Conservation (phyloP, 169 alveolate species). For the Plasmodium yoelii region DNA sequence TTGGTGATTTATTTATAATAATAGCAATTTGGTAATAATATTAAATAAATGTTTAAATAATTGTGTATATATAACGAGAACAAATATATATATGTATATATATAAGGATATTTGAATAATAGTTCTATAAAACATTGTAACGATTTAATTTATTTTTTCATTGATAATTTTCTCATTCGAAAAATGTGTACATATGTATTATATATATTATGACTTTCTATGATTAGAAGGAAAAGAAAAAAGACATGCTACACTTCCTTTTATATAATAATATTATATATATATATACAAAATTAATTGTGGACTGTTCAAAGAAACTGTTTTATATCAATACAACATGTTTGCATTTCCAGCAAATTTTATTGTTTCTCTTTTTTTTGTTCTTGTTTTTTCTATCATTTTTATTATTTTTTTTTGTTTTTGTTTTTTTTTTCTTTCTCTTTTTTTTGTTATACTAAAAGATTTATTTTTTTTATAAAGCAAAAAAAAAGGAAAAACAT, state of each 20-base stretch:
- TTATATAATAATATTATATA: too few species aligned
- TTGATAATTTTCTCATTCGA: slow-evolving; percentile 14
- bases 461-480: not conserved
- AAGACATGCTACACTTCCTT: too few species aligned
- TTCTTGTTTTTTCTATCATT: not conserved
- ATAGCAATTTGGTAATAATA: not conserved
- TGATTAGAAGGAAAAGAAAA: too few species aligned
- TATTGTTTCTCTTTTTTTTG: not conserved
- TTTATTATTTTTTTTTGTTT: slow-evolving; percentile 1
- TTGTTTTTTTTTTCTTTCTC: slow-evolving; percentile 6
- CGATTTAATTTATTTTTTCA: slow-evolving; percentile 54
- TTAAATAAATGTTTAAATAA: not conserved
- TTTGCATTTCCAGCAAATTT: not conserved
- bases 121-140: slow-evolving; percentile 1
- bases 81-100: not conserved
- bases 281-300: not conserved
- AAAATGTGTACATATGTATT: slow-evolving; percentile 16
- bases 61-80: too few species aligned
- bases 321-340: slow-evolving; percentile 4
- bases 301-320: slow-evolving; percentile 10
- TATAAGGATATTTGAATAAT: slow-evolving; percentile 1
- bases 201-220: not conserved
- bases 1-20: not conserved
- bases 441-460: slow-evolving; percentile 10
- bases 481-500: not conserved